A percentile compares a stretch with the other conserved stretches of the same genome.
These are phyloP conservation scores for Puccinia novopanici DNA, from an alignment of 1,284 basidiomycete genomes.

Conservation along the genomic window DNA sequence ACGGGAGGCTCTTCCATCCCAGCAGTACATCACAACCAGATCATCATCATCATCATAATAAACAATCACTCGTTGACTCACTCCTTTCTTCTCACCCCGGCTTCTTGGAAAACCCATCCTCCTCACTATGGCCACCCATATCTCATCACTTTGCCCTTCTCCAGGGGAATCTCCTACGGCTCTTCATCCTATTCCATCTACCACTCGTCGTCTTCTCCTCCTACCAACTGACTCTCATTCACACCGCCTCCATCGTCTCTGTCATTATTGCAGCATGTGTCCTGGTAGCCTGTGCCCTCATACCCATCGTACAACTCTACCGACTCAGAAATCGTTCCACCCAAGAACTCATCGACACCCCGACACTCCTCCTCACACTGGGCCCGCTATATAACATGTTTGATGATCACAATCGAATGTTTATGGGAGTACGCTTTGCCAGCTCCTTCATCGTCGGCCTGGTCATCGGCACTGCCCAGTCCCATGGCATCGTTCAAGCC, in stretches of 20 bases:
- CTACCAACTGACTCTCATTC: constrained; percentile 22
- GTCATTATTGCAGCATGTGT: constrained; percentile 7
- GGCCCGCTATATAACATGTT: constrained; percentile 48
- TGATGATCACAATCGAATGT: constrained; percentile 33
- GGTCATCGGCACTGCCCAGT: constrained; percentile 31
- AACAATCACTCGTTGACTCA: constrained; percentile 1
- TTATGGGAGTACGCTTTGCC: constrained; percentile 30
- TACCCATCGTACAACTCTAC: constrained; percentile 36
- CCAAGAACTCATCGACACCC: constrained; percentile 20
- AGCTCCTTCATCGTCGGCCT: constrained; percentile 39
- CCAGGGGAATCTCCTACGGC: constrained; percentile 39
- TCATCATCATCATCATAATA: not conserved
- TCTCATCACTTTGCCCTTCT: constrained; percentile 30
- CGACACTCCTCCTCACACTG: constrained; percentile 17
- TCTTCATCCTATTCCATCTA: constrained; percentile 39
- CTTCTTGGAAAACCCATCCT: not conserved
- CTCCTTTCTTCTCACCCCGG: not conserved
- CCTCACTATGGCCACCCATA: not conserved
- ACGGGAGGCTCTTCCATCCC: too few relatives aligned
- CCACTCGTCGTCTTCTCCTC: constrained; percentile 36
- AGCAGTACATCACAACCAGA: too few relatives aligned
- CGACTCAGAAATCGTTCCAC: constrained; percentile 22
- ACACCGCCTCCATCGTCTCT: constrained; percentile 7
- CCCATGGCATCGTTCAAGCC: constrained; percentile 17
- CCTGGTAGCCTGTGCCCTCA: not conserved